A percentile compares a stretch with the other conserved stretches of the same genome.
Evolutionary conservation across 2,329 filamentous ascomycete genomes (phyloP).

Genomic region (Fusarium sp.): DNA sequence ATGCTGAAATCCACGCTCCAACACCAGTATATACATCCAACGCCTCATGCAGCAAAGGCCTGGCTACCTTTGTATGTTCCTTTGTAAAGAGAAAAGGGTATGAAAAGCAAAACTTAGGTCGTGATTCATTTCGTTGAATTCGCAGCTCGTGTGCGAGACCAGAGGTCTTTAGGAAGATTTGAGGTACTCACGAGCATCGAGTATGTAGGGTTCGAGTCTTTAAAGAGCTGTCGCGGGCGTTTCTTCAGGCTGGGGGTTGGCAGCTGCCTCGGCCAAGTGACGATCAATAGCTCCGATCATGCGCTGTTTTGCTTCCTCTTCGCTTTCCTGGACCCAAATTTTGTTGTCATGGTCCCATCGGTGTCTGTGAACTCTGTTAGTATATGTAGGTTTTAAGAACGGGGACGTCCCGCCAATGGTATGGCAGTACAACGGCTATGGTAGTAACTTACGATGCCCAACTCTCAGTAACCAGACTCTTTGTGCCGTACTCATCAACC

Average conservation of each 20-base stretch:
- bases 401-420: background rate
- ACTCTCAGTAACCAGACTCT: slow-evolving; percentile 68
- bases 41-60: slow-evolving; percentile 18
- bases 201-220: background rate
- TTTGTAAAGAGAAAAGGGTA: background rate
- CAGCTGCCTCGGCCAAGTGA: slow-evolving; percentile 42
- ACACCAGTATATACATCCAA: slow-evolving; percentile 32
- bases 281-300: slow-evolving; percentile 41
- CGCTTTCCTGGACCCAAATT: slow-evolving; percentile 66
- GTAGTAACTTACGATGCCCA: slow-evolving; percentile 68
- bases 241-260: slow-evolving; percentile 11
- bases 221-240: background rate
- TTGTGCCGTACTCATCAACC: slow-evolving; percentile 72
- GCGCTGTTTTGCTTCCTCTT: slow-evolving; percentile 42
- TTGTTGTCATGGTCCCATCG: slow-evolving; percentile 67
- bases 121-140: slow-evolving; percentile 12
- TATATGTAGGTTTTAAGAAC: background rate
- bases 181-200: background rate
- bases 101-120: slow-evolving; percentile 9
- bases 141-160: slow-evolving; percentile 2
- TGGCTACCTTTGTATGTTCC: background rate
- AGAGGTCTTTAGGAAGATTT: background rate
- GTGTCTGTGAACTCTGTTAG: slow-evolving; percentile 59
- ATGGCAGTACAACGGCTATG: background rate
- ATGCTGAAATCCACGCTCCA: slow-evolving; percentile 17